Percentiles rank a stretch among this genome's conserved stretches.
Evolutionary conservation across 2,329 filamentous ascomycete genomes (phyloP).

Genomic region (Aspergillus nomiae): DNA sequence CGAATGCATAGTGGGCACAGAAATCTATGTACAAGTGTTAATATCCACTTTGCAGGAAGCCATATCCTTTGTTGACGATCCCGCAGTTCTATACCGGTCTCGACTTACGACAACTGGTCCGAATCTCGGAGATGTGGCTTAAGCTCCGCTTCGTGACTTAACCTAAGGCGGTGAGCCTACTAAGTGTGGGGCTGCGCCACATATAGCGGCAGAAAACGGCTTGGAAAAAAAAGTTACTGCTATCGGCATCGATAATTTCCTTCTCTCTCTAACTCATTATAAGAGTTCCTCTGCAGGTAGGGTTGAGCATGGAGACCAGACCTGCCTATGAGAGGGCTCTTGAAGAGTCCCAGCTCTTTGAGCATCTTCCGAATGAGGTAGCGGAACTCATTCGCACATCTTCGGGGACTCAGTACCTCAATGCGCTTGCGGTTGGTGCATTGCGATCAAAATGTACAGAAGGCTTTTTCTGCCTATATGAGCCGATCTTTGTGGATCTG

Average conservation of each 20-base stretch:
- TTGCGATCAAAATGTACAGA: constrained; percentile 72
- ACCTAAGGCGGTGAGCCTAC: constrained; percentile 29
- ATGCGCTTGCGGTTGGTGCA: constrained; percentile 69
- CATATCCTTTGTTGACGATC: constrained; percentile 17
- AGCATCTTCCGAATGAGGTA: constrained; percentile 70
- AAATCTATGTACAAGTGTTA: constrained; percentile 25
- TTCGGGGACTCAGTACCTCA: constrained; percentile 67
- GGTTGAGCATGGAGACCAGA: constrained; percentile 40
- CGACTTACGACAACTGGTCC: constrained; percentile 16
- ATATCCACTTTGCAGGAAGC: constrained; percentile 20
- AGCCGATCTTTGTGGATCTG: constrained; percentile 75
- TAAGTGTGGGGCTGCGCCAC: constrained; percentile 31
- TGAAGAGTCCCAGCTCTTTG: constrained; percentile 52
- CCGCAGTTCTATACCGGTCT: constrained; percentile 4
- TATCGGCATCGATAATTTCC: constrained; percentile 15
- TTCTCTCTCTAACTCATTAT: constrained; percentile 30
- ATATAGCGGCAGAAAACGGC: constrained; percentile 25
- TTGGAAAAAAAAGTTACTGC: constrained; percentile 35
- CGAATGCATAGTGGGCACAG: constrained; percentile 29
- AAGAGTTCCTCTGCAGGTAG: constrained; percentile 38
- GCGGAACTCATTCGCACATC: constrained; percentile 66
- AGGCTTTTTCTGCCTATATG: constrained; percentile 72
- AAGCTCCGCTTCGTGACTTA: constrained; percentile 24
- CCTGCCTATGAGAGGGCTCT: constrained; percentile 55
- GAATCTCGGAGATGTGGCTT: constrained; percentile 27